Conservation (phyloP, 352 stramenopile species). For the Phytopythium chamaehyphon region DNA sequence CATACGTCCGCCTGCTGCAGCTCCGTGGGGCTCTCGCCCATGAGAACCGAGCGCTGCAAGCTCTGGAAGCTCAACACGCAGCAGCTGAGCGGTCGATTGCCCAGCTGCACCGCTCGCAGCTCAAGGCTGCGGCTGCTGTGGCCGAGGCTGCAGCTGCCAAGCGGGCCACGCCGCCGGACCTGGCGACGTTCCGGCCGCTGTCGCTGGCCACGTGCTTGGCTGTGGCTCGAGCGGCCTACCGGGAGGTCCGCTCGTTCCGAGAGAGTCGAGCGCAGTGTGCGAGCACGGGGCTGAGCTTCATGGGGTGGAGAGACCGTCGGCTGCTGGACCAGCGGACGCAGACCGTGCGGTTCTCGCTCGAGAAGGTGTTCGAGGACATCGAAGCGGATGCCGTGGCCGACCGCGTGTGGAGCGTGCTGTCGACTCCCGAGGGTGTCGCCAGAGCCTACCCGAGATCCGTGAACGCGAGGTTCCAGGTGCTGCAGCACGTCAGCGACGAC, state of each 20-base stretch:
- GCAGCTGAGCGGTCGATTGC: constrained; percentile 48
- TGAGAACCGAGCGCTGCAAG: constrained; percentile 56
- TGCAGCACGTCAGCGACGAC: constrained; percentile 55
- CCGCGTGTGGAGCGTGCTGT: constrained; percentile 50
- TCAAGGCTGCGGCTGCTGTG: constrained; percentile 25
- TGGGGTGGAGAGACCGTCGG: constrained; percentile 67
- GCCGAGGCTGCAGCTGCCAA: constrained; percentile 28
- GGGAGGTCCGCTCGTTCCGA: constrained; percentile 48
- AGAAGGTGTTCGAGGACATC: constrained; percentile 49
- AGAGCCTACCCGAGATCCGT: constrained; percentile 48
- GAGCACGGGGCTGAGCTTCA: constrained; percentile 50
- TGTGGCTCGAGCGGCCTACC: constrained; percentile 42
- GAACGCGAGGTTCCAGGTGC: constrained; percentile 56
- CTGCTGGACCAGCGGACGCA: constrained; percentile 33
- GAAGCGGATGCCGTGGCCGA: constrained; percentile 32
- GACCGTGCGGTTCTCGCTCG: constrained; percentile 59
- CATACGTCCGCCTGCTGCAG: constrained; percentile 52
- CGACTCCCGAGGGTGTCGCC: constrained; percentile 34
- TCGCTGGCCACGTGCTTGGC: constrained; percentile 33
- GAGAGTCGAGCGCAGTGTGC: constrained; percentile 34
- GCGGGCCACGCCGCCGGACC: constrained; percentile 32
- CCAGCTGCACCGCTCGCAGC: constrained; percentile 30
- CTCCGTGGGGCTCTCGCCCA: constrained; percentile 36
- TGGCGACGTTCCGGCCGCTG: constrained; percentile 28
- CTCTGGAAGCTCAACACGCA: constrained; percentile 33